Evolutionary conservation across 2,329 filamentous ascomycete species (phyloP).

Genomic region (Ascocoryne sarcoides): DNA sequence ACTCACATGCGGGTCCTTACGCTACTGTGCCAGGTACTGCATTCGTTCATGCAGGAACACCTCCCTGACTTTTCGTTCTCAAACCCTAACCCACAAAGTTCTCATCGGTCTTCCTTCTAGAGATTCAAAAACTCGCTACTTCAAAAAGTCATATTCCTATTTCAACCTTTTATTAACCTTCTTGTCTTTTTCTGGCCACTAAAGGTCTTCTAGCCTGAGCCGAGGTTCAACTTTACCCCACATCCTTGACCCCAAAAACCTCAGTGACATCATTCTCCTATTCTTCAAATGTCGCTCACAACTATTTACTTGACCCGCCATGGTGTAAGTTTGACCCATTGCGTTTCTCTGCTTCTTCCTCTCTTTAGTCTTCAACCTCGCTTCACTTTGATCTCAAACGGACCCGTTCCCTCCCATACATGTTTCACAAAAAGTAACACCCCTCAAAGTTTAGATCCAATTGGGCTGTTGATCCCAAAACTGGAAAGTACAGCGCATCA

Average conservation of each 20-base stretch:
- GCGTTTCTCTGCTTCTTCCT: too few species aligned
- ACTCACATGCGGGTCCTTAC: too few species aligned
- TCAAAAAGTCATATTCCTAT: too few species aligned
- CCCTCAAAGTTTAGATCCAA: slow-evolving; percentile 70
- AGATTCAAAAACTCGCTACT: too few species aligned
- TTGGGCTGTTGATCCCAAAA: slow-evolving; percentile 76
- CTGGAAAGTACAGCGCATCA: slow-evolving; percentile 66
- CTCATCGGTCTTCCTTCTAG: too few species aligned
- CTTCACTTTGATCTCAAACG: slow-evolving; percentile 3
- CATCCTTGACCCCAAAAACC: slow-evolving; percentile 1
- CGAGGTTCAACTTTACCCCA: background rate
- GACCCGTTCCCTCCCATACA: slow-evolving; percentile 9
- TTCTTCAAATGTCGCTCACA: slow-evolving; percentile 38
- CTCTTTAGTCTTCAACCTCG: slow-evolving; percentile 9
- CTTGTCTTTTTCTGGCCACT: too few species aligned
- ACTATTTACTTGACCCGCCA: slow-evolving; percentile 68
- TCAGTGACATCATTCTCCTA: slow-evolving; percentile 4
- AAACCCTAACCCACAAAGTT: too few species aligned
- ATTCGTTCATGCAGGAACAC: too few species aligned
- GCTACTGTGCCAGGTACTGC: too few species aligned
- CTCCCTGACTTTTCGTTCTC: too few species aligned
- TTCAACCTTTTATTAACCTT: too few species aligned
- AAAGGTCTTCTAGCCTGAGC: too few species aligned
- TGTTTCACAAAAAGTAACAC: slow-evolving; percentile 9
- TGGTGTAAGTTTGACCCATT: slow-evolving; percentile 60